Evolutionary conservation across 805 yeast genomes (phyloP).

Genomic region (Jamesozyma gamospora): DNA sequence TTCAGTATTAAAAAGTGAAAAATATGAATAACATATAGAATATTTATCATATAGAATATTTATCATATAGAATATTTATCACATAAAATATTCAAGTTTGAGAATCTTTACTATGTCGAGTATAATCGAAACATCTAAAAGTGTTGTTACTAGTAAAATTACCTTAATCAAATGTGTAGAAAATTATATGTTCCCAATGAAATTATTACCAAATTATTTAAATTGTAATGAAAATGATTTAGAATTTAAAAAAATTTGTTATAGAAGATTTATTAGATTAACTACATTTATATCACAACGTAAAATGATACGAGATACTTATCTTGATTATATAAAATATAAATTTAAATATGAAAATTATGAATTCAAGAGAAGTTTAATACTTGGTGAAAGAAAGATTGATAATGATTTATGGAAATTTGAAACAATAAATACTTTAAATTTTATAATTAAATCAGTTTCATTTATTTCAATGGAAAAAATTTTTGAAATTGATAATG

Average conservation of each 20-base stretch:
- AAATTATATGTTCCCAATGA: conserved; percentile 1
- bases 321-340: conserved; percentile 20
- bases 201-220: too few species aligned
- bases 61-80: too few species aligned
- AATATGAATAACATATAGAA: too few species aligned
- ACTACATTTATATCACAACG: conserved; percentile 21
- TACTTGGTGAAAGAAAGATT: conserved; percentile 4
- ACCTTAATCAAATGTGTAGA: neutral
- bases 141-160: neutral
- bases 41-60: too few species aligned
- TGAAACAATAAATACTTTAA: conserved; percentile 11
- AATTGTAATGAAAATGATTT: conserved; percentile 1
- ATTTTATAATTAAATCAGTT: conserved; percentile 19
- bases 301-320: conserved; percentile 19
- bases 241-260: conserved; percentile 7
- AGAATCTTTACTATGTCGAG: neutral
- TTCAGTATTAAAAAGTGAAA: too few species aligned
- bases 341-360: conserved; percentile 25
- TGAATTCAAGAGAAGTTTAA: conserved; percentile 11
- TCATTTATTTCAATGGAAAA: conserved; percentile 7
- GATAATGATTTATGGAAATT: conserved; percentile 1
- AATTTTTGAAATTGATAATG: conserved; percentile 5
- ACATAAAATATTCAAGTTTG: too few species aligned
- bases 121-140: neutral
- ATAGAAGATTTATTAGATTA: conserved; percentile 23